Evolutionary conservation across 106 monocot genomes (phyloP).

Genomic region (Dendrobium nobile): DNA sequence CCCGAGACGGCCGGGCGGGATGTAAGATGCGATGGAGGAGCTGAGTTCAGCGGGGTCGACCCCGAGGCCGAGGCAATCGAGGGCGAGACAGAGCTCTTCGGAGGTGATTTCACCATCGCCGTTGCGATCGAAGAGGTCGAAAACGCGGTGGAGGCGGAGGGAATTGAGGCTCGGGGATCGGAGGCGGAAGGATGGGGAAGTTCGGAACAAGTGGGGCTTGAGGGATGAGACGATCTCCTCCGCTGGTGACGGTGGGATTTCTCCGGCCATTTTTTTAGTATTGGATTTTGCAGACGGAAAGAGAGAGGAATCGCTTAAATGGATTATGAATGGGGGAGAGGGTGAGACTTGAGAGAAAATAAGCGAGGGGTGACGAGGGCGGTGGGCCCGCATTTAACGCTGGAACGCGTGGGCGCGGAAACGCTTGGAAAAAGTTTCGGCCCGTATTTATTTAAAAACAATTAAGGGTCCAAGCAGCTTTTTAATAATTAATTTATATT

Average conservation of each 20-base stretch:
- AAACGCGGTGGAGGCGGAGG: conserved; percentile 61
- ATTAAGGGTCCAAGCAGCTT: too few relatives aligned
- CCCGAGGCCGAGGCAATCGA: conserved; percentile 20
- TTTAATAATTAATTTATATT: too few relatives aligned
- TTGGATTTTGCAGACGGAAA: background rate
- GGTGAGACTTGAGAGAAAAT: too few relatives aligned
- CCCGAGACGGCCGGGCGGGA: conserved; percentile 12
- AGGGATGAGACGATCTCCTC: background rate
- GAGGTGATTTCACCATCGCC: conserved; percentile 21
- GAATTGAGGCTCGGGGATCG: conserved; percentile 48
- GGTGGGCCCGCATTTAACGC: background rate
- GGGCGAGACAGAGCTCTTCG: conserved; percentile 1
- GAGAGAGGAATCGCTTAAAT: background rate
- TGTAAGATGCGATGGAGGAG: conserved; percentile 12
- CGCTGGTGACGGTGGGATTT: background rate
- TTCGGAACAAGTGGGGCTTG: background rate
- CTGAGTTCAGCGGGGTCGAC: conserved; percentile 4
- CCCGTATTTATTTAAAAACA: too few relatives aligned
- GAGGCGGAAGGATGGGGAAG: conserved; percentile 53
- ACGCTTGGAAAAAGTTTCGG: background rate
- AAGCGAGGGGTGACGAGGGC: background rate
- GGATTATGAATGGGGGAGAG: too few relatives aligned
- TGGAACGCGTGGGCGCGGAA: background rate
- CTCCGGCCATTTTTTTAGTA: background rate
- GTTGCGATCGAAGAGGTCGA: conserved; percentile 67